Percentiles rank a stretch among this genome's conserved stretches.
phyloP scores from a whole-genome alignment of 1,284 basidiomycete genomes.

The Moniliophthora roreri region DNA sequence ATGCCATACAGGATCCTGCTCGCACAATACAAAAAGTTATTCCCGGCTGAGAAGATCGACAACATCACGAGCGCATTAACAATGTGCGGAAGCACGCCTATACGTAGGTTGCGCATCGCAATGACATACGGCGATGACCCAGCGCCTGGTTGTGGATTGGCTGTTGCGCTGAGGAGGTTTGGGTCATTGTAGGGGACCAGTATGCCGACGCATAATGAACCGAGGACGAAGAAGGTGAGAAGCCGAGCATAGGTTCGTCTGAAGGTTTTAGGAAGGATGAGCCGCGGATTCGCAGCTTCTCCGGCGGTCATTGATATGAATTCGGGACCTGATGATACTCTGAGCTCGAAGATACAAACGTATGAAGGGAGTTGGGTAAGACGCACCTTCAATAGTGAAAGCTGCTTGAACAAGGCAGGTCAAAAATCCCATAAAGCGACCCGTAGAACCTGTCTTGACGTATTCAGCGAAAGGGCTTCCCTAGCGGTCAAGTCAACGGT shows the following conservation, averaged over 20 bases:
- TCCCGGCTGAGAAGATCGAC: slow-evolving; percentile 76
- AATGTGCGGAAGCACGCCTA: slow-evolving; percentile 60
- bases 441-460: slow-evolving; percentile 39
- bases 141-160: slow-evolving; percentile 50
- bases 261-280: slow-evolving; percentile 41
- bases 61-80: slow-evolving; percentile 68
- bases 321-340: slow-evolving; percentile 36
- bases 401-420: slow-evolving; percentile 47
- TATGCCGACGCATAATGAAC: slow-evolving; percentile 62
- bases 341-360: background rate
- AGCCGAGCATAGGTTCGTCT: slow-evolving; percentile 44
- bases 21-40: slow-evolving; percentile 73
- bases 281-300: slow-evolving; percentile 41
- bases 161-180: slow-evolving; percentile 44
- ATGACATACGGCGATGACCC: slow-evolving; percentile 74
- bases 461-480: slow-evolving; percentile 48
- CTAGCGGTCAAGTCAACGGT: too few relatives aligned
- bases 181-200: slow-evolving; percentile 67
- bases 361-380: background rate
- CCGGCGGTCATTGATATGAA: slow-evolving; percentile 50
- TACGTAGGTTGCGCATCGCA: slow-evolving; percentile 63
- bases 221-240: slow-evolving; percentile 51
- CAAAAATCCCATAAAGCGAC: slow-evolving; percentile 46
- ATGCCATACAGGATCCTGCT: slow-evolving; percentile 75
- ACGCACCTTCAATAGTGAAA: slow-evolving; percentile 41